Conservation (phyloP, 1,284 basidiomycete genomes). For the Moesziomyces globuligerus region DNA sequence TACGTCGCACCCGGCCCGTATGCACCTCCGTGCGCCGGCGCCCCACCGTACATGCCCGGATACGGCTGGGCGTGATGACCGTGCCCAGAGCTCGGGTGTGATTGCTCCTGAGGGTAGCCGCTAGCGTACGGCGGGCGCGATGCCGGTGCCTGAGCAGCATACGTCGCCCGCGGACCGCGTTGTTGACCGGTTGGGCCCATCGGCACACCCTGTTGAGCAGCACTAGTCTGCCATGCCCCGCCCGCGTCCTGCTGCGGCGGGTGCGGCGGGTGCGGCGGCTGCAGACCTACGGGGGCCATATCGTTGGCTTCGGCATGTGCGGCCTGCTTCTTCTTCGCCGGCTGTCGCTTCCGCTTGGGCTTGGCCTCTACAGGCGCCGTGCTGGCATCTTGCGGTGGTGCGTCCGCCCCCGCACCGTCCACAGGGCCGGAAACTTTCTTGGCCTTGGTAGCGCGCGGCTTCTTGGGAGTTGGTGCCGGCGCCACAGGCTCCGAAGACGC, state of each 20-base stretch:
- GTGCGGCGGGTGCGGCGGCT: slow-evolving; percentile 3
- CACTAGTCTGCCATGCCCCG: slow-evolving; percentile 12
- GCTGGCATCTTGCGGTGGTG: no score
- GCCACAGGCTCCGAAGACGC: slow-evolving; percentile 6
- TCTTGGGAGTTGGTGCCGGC: slow-evolving; percentile 3
- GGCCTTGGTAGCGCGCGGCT: slow-evolving; percentile 11
- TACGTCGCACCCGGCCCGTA: neutral
- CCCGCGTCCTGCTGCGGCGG: neutral
- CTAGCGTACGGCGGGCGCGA: slow-evolving; percentile 6
- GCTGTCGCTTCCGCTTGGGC: slow-evolving; percentile 21
- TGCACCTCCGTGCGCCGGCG: neutral
- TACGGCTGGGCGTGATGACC: slow-evolving; percentile 13
- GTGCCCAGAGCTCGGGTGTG: slow-evolving; percentile 2
- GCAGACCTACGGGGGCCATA: neutral
- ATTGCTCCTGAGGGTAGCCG: slow-evolving; percentile 12
- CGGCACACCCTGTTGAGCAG: slow-evolving; percentile 9
- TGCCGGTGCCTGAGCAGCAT: slow-evolving; percentile 24
- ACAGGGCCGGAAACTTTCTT: slow-evolving; percentile 3
- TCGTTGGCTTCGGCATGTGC: slow-evolving; percentile 1
- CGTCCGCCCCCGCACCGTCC: neutral
- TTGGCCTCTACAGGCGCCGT: slow-evolving; percentile 4
- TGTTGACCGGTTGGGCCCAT: neutral
- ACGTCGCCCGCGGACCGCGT: slow-evolving; percentile 29
- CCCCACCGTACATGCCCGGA: neutral
- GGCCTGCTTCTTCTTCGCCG: slow-evolving; percentile 25